Evolutionary conservation across 2,329 filamentous ascomycete genomes (phyloP), one percentile per base, ranked within the genome.

Genomic region (Cercospora canescens): DNA sequence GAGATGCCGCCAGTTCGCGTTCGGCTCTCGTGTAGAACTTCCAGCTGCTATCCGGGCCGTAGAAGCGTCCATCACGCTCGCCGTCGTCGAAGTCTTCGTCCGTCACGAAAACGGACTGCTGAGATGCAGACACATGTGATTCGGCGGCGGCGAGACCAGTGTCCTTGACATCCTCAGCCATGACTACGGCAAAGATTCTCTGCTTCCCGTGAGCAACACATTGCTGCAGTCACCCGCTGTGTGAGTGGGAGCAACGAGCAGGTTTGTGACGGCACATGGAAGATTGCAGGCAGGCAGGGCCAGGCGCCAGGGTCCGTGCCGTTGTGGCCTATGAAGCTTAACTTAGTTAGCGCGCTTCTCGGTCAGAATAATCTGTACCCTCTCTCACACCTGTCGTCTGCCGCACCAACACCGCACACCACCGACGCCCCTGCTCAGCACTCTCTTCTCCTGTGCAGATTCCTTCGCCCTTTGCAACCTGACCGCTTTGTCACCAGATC

Each of bases 1-100:
- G 81, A 7, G 89, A 88, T 5, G 84, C 81, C 65, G 86, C 85
- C 1, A 91, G 83, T 7, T 84, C 83, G 14, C 89, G 85, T 66
- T 93, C 91, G 34, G 85, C 79, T 58, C 82, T 80, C 1, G 89
- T 92, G 64, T 87, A 80, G 9, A 78, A 73, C 62, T 81, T 82
- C 92, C 93, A 97, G 70, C 89, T 89, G 35, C 85, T 85, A 16
- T 85, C 78, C 1, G 85, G 79, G 1, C 93, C 92, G n/a, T 77
- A 81, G 84, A 91, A 96, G 67, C 88, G 88, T 75, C 95, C 95
- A n/a, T 71, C 65, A 4, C 75, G 74, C 41, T 74, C 68, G 12
- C 71, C 65, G 14, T 70, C 69, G 3, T 62, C 60, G 14, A 57
- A 60, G 48, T 37, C 64, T 41, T 67, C 61, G n/a, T n/a, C n/a